Evolutionary conservation across 371 early-diverging fungal species (phyloP), one percentile per base, ranked within the genome.

Genomic region (Lichtheimia ramosa): DNA sequence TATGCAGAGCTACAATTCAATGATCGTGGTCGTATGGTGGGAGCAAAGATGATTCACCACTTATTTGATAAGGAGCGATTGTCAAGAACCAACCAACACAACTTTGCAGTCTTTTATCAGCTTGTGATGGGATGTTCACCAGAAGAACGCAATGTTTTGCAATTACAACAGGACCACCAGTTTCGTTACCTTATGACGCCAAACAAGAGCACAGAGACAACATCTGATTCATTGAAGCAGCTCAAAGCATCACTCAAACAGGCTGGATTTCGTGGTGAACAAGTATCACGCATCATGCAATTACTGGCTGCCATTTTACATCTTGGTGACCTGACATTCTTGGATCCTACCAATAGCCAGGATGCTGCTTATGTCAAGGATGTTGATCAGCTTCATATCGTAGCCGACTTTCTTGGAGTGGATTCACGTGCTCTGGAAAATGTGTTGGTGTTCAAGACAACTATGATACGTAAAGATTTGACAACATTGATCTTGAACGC

Each of bases 1-100:
- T 96, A 95, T 66, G 84, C 90, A 14, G 96, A 96, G 75, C 79
- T 94, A 56, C 95, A 94, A 71, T 98, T 96, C 70, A 88, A 93
- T 74, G 89, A 85, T 63, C 85, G 87, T 28, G 94, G 96, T 15
- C 88, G 90, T 12, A 87, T 98, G 73, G 79, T 89, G 8, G 96
- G 98, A 28, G 89, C 90, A 14, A 96, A 94, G 74, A 74, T 91
- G 56, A 83, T 96, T 57, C 92, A 94, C 64, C 98, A 95, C 73
- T 83, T 96, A 55, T 76, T 98, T 23, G 98, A 98, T 62, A 89
- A 90, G 66, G 75, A 79, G 48, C 86, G 93, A 51, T 83, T 94
- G 18, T 75, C 85, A 10, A 70, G 74, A 39, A 71, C 60, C 15
- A 28, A 80, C 41, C 86, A 94, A 59, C 82, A 90, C 64, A 96